Percentiles rank a stretch among this genome's conserved stretches.
These are phyloP conservation scores for Trichoderma sp. DNA, from an alignment of 2,329 filamentous ascomycete species.

Conservation along the genomic window DNA sequence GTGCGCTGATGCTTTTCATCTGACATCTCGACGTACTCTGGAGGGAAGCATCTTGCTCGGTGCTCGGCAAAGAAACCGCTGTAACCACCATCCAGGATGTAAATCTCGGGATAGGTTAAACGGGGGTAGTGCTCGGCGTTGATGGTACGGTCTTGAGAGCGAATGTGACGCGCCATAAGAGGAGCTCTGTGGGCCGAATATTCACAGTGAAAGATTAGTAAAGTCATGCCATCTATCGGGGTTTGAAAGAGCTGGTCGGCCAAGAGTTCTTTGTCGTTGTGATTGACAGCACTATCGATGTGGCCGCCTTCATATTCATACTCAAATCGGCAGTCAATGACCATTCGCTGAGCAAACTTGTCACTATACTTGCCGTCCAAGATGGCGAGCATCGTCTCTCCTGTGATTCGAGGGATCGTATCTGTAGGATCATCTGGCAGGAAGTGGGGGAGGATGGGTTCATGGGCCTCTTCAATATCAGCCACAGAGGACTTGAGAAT, in stretches of 20 bases:
- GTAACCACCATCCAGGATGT: constrained; percentile 95
- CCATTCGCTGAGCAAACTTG: constrained; percentile 73
- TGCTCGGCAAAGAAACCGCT: constrained; percentile 85
- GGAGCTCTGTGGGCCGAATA: constrained; percentile 96
- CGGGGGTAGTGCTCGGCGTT: constrained; percentile 85
- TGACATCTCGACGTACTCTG: constrained; percentile 96
- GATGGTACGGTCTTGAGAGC: constrained; percentile 78
- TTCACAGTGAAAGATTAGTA: constrained; percentile 95
- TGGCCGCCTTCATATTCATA: constrained; percentile 98
- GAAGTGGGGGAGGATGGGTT: constrained; percentile 79
- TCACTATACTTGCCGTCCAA: constrained; percentile 79
- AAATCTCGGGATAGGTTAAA: constrained; percentile 93
- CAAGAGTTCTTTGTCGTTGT: constrained; percentile 91
- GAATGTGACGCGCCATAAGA: constrained; percentile 91
- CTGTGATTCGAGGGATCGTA: constrained; percentile 81
- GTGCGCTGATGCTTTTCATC: constrained; percentile 87
- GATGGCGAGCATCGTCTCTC: constrained; percentile 78
- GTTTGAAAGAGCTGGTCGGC: constrained; percentile 73
- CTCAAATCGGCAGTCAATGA: constrained; percentile 97
- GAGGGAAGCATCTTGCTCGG: constrained; percentile 78
- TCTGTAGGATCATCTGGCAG: constrained; percentile 76
- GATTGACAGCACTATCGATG: constrained; percentile 90
- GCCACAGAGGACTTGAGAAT: constrained; percentile 70
- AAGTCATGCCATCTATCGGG: constrained; percentile 64
- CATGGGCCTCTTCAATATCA: constrained; percentile 75